Percentiles rank a stretch among this genome's conserved stretches.
phyloP scores from a whole-genome alignment of 768 basidiomycete genomes.

The Daedaleopsis nitida region DNA sequence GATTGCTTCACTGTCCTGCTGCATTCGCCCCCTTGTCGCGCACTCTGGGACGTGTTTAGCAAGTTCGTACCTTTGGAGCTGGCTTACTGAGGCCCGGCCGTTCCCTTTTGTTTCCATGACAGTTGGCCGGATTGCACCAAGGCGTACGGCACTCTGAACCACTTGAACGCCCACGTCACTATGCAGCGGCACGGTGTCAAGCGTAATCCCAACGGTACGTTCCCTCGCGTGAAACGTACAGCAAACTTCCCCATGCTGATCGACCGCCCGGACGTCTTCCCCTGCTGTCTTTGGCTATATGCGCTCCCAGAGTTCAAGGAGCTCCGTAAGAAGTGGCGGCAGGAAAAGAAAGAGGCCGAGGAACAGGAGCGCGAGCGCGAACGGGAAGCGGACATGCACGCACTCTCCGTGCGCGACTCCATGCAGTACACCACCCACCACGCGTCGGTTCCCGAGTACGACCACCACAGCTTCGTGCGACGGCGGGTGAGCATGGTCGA shows the following conservation, averaged over 20 bases:
- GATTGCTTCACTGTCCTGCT: too few relatives aligned
- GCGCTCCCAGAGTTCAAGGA: constrained; percentile 90
- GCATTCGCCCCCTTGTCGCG: too few relatives aligned
- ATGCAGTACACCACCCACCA: constrained; percentile 11
- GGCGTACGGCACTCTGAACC: constrained; percentile 93
- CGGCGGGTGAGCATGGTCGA: constrained; percentile 15
- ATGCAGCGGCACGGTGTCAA: constrained; percentile 97
- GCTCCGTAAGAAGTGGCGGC: constrained; percentile 94
- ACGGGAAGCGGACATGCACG: constrained; percentile 19
- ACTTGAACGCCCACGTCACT: constrained; percentile 96
- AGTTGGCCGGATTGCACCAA: constrained; percentile 57
- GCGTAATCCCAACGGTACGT: constrained; percentile 85
- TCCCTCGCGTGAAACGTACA: constrained; percentile 6
- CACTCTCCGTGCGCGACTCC: constrained; percentile 13
- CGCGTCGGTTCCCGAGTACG: constrained; percentile 12
- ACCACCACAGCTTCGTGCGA: constrained; percentile 18
- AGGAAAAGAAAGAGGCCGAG: constrained; percentile 78
- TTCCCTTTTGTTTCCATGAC: neutral
- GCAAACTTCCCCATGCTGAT: constrained; percentile 12
- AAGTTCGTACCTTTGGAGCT: too few relatives aligned
- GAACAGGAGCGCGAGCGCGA: constrained; percentile 28
- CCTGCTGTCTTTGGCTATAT: constrained; percentile 1
- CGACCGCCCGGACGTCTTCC: constrained; percentile 13
- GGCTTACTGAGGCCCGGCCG: constrained; percentile 5
- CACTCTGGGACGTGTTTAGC: too few relatives aligned